Evolutionary conservation across 306 rosid genomes (phyloP).

Genomic region (Ormosia emarginata): DNA sequence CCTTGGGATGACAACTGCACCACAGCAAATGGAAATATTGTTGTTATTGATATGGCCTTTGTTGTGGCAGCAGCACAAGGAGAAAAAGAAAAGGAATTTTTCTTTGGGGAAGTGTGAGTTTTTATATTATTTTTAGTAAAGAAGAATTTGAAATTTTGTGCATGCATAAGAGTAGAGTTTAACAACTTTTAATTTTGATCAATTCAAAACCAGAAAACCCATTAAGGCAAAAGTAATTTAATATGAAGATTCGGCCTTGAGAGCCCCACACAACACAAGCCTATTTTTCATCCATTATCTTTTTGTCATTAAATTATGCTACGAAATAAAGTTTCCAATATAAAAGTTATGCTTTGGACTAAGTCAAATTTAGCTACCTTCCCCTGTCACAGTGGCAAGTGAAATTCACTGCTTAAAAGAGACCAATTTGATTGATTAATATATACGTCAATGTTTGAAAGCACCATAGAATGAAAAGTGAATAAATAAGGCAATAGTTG

Average conservation of each 20-base stretch:
- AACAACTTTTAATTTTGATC: neutral
- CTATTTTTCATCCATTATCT: neutral
- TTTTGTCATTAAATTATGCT: neutral
- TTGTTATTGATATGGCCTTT: neutral
- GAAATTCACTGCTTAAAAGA: neutral
- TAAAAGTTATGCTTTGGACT: conserved; percentile 9
- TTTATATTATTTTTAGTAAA: neutral
- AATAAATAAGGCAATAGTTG: conserved; percentile 15
- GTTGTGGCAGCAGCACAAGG: neutral
- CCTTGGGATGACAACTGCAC: conserved; percentile 73
- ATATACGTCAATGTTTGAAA: neutral
- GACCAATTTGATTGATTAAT: conserved; percentile 21
- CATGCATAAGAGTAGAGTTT: neutral
- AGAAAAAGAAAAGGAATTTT: neutral
- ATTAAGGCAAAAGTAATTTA: neutral
- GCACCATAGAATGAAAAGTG: neutral
- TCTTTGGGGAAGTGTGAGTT: neutral
- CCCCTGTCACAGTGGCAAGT: neutral
- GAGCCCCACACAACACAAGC: neutral
- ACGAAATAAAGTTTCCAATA: neutral
- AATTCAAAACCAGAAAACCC: neutral
- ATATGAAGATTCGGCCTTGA: neutral
- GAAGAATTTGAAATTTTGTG: neutral
- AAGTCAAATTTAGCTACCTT: neutral
- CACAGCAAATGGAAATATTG: neutral